Evolutionary conservation across 208 protist species (phyloP).

Genomic region (Crithidia thermophila): DNA sequence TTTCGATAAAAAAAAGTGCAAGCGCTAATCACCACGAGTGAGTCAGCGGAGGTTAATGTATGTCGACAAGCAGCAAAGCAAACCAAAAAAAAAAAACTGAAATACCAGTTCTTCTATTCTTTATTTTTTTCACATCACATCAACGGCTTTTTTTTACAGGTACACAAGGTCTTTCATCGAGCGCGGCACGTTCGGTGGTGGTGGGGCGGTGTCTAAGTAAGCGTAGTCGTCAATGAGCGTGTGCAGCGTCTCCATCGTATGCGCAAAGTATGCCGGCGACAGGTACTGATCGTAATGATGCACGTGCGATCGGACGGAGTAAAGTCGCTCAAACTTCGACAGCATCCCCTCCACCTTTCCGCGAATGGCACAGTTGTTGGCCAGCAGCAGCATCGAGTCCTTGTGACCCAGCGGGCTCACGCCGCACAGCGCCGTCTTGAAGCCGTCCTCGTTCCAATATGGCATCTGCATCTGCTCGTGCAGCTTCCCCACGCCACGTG

Average conservation of each 20-base stretch:
- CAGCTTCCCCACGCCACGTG: conserved; percentile 89
- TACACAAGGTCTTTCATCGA: conserved; percentile 88
- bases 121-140: no score
- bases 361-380: conserved; percentile 93
- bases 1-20: no score
- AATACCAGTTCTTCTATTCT: no score
- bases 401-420: conserved; percentile 91
- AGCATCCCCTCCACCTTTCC: conserved; percentile 76
- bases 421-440: conserved; percentile 96
- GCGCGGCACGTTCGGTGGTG: conserved; percentile 48
- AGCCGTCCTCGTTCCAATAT: conserved; percentile 97
- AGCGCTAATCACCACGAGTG: no score
- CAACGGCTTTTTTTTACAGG: conserved; percentile 59
- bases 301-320: conserved; percentile 88
- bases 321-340: conserved; percentile 92
- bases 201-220: conserved; percentile 69
- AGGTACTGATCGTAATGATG: conserved; percentile 95
- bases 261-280: conserved; percentile 77
- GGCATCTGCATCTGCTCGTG: conserved; percentile 79
- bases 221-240: conserved; percentile 86
- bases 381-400: conserved; percentile 92
- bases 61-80: no score
- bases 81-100: no score
- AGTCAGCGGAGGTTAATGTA: no score
- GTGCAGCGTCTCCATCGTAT: conserved; percentile 69